A percentile compares a stretch with the other conserved stretches of the same genome.
Evolutionary conservation across 2,329 filamentous ascomycete genomes (phyloP).

Genomic region (Aspergillus fijiensis): DNA sequence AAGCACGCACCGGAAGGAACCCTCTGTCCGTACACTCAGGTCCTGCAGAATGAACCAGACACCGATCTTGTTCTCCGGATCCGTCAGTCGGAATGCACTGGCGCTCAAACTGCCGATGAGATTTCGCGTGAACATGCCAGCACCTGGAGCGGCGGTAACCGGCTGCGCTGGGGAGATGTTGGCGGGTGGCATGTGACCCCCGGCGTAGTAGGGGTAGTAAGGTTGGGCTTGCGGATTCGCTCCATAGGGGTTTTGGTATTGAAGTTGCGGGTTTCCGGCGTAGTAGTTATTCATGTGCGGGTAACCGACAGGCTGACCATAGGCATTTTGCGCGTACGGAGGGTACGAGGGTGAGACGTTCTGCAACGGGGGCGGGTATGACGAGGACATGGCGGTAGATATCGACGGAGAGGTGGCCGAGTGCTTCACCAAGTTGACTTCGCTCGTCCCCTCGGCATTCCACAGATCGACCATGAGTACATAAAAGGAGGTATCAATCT

Average conservation of each 20-base stretch:
- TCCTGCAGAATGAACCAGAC: constrained; percentile 98
- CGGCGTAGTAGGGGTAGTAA: constrained; percentile 34
- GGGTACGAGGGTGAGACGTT: constrained; percentile 37
- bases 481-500: constrained; percentile 67
- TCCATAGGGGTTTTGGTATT: constrained; percentile 37
- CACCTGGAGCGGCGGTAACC: constrained; percentile 52
- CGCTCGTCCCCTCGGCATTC: constrained; percentile 58
- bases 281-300: constrained; percentile 41
- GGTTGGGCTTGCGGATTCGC: constrained; percentile 30
- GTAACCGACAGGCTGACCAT: constrained; percentile 41
- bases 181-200: constrained; percentile 34
- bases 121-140: constrained; percentile 88
- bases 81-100: constrained; percentile 80
- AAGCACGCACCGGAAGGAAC: constrained; percentile 70
- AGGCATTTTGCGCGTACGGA: constrained; percentile 40
- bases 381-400: constrained; percentile 74
- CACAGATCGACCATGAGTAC: constrained; percentile 70
- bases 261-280: constrained; percentile 31
- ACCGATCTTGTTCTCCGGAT: constrained; percentile 75
- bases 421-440: constrained; percentile 69
- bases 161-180: constrained; percentile 40
- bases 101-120: constrained; percentile 89
- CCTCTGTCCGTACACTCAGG: constrained; percentile 89
- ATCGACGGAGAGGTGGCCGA: constrained; percentile 71
- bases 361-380: constrained; percentile 60